Base-by-base conservation (phyloP, 73 alveolate genomes). In the Paramecium sexaurelia region DNA sequence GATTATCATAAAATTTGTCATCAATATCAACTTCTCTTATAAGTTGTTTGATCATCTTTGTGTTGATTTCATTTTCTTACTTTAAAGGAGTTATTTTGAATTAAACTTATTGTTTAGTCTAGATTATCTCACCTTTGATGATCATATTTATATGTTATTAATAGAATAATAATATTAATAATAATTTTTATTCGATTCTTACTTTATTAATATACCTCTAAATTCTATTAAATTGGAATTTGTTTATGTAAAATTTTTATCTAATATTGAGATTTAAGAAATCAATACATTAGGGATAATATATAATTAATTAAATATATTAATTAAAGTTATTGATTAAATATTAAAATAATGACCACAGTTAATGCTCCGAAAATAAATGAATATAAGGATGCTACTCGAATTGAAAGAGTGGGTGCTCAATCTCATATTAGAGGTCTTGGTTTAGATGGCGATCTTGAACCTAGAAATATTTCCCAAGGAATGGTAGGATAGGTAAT, bases 401-500 rank as follows among this genome's bases (percentile, higher is more conserved):
- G 98, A 84, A 95, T 95, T 47, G 99, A 97, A 92, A 95, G 99
- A 95, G 96, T 97, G 90, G 99, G 99, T 55, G 99, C 99, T 88
- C 99, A 98, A 91, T 96, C 99, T 39, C 99, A 98, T 91, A 97
- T 98, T 91, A 95, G 99, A 93, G 99, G 99, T 88, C 92, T 95
- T 96, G 99, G 96, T 92, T 95, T 55, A 95, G 99, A 98, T 91
- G 99, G 98, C 68, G 92, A 97, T 24, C 93, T 97, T 41, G 99
- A 98, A 73, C 99, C 99, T 11, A 96, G 99, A 75, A 94, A 96
- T 92, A 95, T 95, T 88, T 94, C 99, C 17, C 97, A 97, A 92
- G 99, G 99, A 55, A 96, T 98, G 99, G 99, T 98, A 27, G 99
- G 99, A 71, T 97, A 98, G 95, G 96, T 97, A 92, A 15, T 15